Evolutionary conservation across 2,329 filamentous ascomycete genomes (phyloP).

Genomic region (Apiospora malaysiana): DNA sequence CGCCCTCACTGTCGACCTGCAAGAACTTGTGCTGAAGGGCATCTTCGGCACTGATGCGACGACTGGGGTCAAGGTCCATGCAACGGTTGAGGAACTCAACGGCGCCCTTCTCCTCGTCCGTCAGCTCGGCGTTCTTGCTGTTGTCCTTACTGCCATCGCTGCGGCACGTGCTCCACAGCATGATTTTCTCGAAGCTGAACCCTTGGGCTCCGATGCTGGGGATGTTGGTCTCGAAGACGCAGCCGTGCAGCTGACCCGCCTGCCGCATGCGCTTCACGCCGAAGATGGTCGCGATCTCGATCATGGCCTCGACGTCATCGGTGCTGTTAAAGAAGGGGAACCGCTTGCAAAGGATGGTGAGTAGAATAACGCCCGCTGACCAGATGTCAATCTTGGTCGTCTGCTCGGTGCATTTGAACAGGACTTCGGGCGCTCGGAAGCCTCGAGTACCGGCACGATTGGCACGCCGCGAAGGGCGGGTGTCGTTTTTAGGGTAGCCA

Average conservation of each 20-base stretch:
- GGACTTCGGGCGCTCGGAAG: conserved; percentile 93
- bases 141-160: conserved; percentile 63
- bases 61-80: conserved; percentile 77
- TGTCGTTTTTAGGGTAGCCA: conserved; percentile 89
- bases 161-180: conserved; percentile 91
- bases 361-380: conserved; percentile 94
- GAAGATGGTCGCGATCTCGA: conserved; percentile 96
- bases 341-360: conserved; percentile 90
- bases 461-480: conserved; percentile 83
- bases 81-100: conserved; percentile 74
- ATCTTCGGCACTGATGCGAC: conserved; percentile 76
- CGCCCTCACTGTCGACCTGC: conserved; percentile 40
- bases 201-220: conserved; percentile 87
- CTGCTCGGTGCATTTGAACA: conserved; percentile 96
- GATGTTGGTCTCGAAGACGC: conserved; percentile 90
- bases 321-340: conserved; percentile 99
- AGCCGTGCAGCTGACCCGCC: conserved; percentile 83
- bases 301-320: conserved; percentile 97
- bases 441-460: conserved; percentile 95
- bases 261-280: conserved; percentile 83
- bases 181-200: conserved; percentile 89
- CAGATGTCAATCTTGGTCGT: conserved; percentile 95
- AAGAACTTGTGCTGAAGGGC: conserved; percentile 78
- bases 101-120: conserved; percentile 72
- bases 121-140: conserved; percentile 58